A percentile compares a stretch with the other conserved stretches of the same genome.
Evolutionary conservation across 106 monocot genomes (phyloP).

Genomic region (Platanthera zijinensis): DNA sequence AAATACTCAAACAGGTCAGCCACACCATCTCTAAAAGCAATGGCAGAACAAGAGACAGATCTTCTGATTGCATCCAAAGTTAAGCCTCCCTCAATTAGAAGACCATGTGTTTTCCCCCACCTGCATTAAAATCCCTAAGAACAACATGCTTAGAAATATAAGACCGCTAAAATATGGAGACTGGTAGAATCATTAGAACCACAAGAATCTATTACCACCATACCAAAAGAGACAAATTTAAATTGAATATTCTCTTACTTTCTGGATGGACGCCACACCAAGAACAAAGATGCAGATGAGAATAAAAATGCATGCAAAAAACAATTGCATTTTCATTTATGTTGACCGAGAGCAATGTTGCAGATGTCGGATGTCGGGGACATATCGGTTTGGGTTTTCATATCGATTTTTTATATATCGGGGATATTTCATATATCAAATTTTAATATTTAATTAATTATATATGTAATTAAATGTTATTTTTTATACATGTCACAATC

Average conservation of each 20-base stretch:
- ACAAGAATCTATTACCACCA: not conserved
- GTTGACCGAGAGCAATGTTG: not conserved
- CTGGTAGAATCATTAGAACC: not conserved
- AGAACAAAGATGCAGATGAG: not conserved
- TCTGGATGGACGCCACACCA: not conserved
- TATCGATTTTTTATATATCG: no score
- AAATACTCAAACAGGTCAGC: conserved; percentile 61
- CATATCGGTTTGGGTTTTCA: no score
- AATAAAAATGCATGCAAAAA: no score
- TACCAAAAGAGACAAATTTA: not conserved
- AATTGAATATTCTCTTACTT: not conserved
- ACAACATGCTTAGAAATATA: not conserved
- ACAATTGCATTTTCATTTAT: not conserved
- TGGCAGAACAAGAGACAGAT: conserved; percentile 53
- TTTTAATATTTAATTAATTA: no score
- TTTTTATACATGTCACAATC: no score
- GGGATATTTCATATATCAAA: no score
- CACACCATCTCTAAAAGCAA: conserved; percentile 76
- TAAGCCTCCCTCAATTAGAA: conserved; percentile 78
- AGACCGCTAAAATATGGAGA: not conserved
- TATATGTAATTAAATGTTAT: no score
- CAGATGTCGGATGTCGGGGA: no score
- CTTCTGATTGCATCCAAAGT: conserved; percentile 56
- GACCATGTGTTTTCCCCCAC: conserved; percentile 86
- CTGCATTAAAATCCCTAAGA: conserved; percentile 18